phyloP scores from a whole-genome alignment of 75 land plant genomes.

The Pseudotsuga menziesii region DNA sequence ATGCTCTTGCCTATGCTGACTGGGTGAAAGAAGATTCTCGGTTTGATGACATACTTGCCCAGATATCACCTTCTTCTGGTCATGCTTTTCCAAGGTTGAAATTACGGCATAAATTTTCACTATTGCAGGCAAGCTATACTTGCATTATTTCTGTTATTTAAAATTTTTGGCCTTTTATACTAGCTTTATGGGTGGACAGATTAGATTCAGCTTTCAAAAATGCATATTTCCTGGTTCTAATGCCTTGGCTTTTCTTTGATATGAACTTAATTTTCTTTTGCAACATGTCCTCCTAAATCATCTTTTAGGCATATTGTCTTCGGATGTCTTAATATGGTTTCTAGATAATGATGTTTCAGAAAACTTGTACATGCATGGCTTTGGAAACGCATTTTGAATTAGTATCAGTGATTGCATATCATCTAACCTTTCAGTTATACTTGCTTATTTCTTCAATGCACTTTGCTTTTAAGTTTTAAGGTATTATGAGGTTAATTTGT shows the following conservation, averaged over 20 bases:
- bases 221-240: conserved; percentile 1
- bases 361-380: not conserved
- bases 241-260: not conserved
- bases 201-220: not conserved
- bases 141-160: not conserved
- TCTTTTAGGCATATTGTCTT: not conserved
- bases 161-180: not conserved
- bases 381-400: not conserved
- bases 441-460: not conserved
- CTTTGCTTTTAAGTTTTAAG: not conserved
- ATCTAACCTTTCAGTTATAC: not conserved
- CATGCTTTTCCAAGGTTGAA: conserved; percentile 86
- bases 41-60: conserved; percentile 61
- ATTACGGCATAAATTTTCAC: conserved; percentile 82
- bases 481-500: not conserved
- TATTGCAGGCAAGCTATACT: conserved; percentile 69
- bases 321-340: not conserved
- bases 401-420: not conserved
- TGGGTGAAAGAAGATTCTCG: conserved; percentile 67
- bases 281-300: not conserved
- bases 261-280: not conserved
- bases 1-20: conserved; percentile 75
- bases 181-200: not conserved
- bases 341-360: not conserved
- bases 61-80: conserved; percentile 72